Conservation (phyloP, 106 monocot species). For the Xerophyta viscosa region DNA sequence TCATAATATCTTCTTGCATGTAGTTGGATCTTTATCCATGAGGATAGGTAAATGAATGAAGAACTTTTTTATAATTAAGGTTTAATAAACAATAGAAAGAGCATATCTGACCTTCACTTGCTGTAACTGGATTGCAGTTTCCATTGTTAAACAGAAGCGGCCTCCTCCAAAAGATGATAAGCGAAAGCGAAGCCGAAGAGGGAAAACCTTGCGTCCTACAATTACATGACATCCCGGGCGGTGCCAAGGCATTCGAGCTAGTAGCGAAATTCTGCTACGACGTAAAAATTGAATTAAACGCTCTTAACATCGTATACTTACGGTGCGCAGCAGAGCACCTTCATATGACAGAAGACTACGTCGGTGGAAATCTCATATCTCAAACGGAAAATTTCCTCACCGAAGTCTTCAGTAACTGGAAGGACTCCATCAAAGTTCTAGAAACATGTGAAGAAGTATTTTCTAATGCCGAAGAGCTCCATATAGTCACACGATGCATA, state of each 20-base stretch:
- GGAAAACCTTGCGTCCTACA: constrained; percentile 23
- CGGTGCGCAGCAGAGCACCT: constrained; percentile 50
- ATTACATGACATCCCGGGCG: constrained; percentile 50
- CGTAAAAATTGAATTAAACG: constrained; percentile 39
- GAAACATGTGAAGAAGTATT: constrained; percentile 39
- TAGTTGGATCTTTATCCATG: no score
- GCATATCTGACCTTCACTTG: not conserved
- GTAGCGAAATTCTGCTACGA: constrained; percentile 53
- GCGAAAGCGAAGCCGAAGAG: constrained; percentile 17
- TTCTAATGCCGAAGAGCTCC: constrained; percentile 30
- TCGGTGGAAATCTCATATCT: constrained; percentile 31
- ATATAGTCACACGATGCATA: constrained; percentile 42
- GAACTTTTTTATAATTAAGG: not conserved
- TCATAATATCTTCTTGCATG: no score
- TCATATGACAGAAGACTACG: constrained; percentile 41
- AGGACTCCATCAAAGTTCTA: constrained; percentile 39
- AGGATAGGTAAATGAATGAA: not conserved
- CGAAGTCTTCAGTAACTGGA: constrained; percentile 37
- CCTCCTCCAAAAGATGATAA: constrained; percentile 36
- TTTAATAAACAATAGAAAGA: not conserved
- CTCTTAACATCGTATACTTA: constrained; percentile 34
- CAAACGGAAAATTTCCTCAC: constrained; percentile 42
- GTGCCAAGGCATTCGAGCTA: constrained; percentile 53
- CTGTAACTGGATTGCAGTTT: constrained; percentile 20
- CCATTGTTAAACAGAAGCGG: constrained; percentile 46